Conservation (phyloP, 441 rosid species). For the Isatis lusitanica region DNA sequence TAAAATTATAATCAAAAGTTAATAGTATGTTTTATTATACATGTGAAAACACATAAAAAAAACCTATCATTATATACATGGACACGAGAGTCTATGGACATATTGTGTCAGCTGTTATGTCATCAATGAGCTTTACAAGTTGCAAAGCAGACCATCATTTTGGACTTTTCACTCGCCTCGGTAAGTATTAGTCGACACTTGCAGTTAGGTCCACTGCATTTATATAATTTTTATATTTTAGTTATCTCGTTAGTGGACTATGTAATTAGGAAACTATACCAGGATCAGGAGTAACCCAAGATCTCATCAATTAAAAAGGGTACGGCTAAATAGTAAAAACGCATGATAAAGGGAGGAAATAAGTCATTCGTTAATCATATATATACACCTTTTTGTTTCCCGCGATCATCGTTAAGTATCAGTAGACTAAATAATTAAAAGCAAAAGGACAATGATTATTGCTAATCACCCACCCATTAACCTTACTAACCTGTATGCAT, state of each 20-base stretch:
- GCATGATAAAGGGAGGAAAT: neutral
- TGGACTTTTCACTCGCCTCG: conserved; percentile 12
- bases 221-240: neutral
- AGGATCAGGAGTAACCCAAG: neutral
- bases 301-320: neutral
- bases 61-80: too few species aligned
- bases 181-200: conserved; percentile 4
- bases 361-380: conserved; percentile 9
- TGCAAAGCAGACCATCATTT: conserved; percentile 31
- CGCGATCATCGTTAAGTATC: conserved; percentile 28
- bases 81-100: too few species aligned
- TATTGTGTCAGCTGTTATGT: too few species aligned
- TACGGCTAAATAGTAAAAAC: neutral
- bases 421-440: conserved; percentile 8
- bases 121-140: conserved; percentile 15
- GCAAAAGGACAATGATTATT: conserved; percentile 20
- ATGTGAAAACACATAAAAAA: too few species aligned
- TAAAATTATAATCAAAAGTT: too few species aligned
- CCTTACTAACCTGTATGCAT: conserved; percentile 5
- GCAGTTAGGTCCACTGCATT: conserved; percentile 15
- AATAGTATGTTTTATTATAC: too few species aligned
- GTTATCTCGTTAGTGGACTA: conserved; percentile 13
- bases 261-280: conserved; percentile 7
- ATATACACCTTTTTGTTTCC: neutral
- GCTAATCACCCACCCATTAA: conserved; percentile 25